These are phyloP conservation scores for Trichoderma cornu-damae DNA, from an alignment of 2,329 filamentous ascomycete genomes.

Conservation along the genomic window DNA sequence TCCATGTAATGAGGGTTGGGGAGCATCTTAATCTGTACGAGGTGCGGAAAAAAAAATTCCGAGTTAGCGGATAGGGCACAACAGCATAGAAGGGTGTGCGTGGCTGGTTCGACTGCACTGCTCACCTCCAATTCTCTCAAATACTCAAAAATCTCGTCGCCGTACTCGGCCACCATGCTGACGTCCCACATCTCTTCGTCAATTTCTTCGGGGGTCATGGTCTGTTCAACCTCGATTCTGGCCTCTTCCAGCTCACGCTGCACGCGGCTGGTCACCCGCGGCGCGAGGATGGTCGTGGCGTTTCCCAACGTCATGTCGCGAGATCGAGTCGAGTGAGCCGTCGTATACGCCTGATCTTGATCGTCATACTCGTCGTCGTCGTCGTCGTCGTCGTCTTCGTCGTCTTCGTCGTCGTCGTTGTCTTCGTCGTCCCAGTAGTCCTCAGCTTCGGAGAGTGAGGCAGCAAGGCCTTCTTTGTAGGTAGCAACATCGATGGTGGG, in stretches of 20 bases:
- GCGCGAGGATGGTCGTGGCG: conserved; percentile 60
- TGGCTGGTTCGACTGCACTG: conserved; percentile 2
- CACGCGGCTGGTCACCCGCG: conserved; percentile 63
- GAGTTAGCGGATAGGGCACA: background rate
- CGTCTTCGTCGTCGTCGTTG: conserved; percentile 58
- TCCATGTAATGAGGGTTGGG: conserved; percentile 96
- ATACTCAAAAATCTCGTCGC: conserved; percentile 91
- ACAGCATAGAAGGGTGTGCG: background rate
- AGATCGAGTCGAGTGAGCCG: conserved; percentile 69
- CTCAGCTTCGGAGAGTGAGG: conserved; percentile 44
- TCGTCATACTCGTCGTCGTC: conserved; percentile 65
- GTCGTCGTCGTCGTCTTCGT: conserved; percentile 75
- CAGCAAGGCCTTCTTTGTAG: conserved; percentile 25
- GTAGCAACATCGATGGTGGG: conserved; percentile 23
- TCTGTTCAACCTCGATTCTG: conserved; percentile 63
- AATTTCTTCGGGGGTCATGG: conserved; percentile 64
- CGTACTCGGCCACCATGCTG: conserved; percentile 96
- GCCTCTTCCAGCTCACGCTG: conserved; percentile 66
- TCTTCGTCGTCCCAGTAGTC: conserved; percentile 78
- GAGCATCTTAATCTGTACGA: conserved; percentile 63
- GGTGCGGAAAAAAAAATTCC: background rate
- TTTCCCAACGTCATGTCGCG: conserved; percentile 55
- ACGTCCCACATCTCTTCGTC: conserved; percentile 91
- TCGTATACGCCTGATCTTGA: conserved; percentile 64
- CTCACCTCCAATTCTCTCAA: conserved; percentile 82